phyloP scores from a whole-genome alignment of 768 basidiomycete species.

The Mycena belliarum region DNA sequence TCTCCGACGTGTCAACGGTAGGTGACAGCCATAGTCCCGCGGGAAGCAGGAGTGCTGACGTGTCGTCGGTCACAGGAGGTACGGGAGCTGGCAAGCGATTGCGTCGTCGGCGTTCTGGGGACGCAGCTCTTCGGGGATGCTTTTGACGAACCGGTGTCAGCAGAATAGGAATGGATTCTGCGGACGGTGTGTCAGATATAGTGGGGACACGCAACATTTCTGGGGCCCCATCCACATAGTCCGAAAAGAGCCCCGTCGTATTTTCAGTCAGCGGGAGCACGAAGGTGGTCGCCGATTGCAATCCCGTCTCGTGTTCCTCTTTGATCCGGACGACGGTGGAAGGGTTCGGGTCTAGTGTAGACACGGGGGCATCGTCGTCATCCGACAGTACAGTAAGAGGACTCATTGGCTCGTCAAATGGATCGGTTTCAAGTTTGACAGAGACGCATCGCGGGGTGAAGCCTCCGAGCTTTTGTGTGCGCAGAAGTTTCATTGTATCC shows the following conservation, averaged over 20 bases:
- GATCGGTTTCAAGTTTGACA: neutral
- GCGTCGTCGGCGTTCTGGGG: neutral
- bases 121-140: too few relatives aligned
- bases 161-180: neutral
- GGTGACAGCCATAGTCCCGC: neutral
- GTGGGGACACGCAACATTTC: neutral
- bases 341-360: neutral
- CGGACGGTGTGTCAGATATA: too few relatives aligned
- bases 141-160: neutral
- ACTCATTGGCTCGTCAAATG: constrained; percentile 4
- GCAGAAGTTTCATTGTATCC: neutral
- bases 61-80: neutral
- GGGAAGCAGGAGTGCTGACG: neutral
- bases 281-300: neutral
- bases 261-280: neutral
- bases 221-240: neutral
- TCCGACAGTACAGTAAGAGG: constrained; percentile 1
- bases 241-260: neutral
- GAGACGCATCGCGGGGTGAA: neutral
- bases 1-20: neutral
- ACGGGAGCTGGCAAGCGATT: neutral
- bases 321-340: neutral
- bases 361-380: neutral
- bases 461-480: neutral
- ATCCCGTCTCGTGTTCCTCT: too few relatives aligned